A percentile compares a stretch with the other conserved stretches of the same genome.
Conservation (phyloP, 2,329 filamentous ascomycete species). For the Helotiales sp. region DNA sequence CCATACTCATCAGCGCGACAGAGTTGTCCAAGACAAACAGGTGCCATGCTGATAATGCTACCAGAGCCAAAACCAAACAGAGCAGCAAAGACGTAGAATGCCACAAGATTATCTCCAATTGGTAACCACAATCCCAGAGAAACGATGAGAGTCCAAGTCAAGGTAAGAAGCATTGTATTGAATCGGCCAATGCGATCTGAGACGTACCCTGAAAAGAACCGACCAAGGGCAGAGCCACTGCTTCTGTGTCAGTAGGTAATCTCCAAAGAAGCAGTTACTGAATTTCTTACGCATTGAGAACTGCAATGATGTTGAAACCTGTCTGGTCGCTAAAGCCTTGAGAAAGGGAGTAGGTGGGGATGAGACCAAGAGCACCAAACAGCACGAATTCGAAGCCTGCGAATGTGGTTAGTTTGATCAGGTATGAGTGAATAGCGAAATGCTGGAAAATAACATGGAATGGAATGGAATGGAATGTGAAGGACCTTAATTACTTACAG, state of each 20-base stretch:
- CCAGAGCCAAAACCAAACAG: constrained; percentile 41
- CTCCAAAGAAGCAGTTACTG: background rate
- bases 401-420: too few relatives aligned
- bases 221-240: constrained; percentile 37
- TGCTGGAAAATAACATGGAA: too few relatives aligned
- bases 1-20: constrained; percentile 41
- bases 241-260: background rate
- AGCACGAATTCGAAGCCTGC: constrained; percentile 69
- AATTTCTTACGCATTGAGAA: constrained; percentile 69
- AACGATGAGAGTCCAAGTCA: constrained; percentile 32
- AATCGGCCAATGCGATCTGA: constrained; percentile 37
- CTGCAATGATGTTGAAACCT: constrained; percentile 78
- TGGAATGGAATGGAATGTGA: background rate
- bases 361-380: constrained; percentile 82
- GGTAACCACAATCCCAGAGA: constrained; percentile 38
- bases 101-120: constrained; percentile 30
- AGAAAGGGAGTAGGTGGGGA: constrained; percentile 75
- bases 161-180: constrained; percentile 38
- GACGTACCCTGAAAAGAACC: constrained; percentile 35
- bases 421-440: too few relatives aligned
- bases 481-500: constrained; percentile 44
- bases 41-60: constrained; percentile 40
- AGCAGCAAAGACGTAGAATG: constrained; percentile 40
- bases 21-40: constrained; percentile 40
- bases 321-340: constrained; percentile 69